Percentiles rank a stretch among this genome's conserved stretches.
These are phyloP conservation scores for Ceratocystis lukuohia DNA, from an alignment of 2,329 filamentous ascomycete genomes.

Conservation along the genomic window DNA sequence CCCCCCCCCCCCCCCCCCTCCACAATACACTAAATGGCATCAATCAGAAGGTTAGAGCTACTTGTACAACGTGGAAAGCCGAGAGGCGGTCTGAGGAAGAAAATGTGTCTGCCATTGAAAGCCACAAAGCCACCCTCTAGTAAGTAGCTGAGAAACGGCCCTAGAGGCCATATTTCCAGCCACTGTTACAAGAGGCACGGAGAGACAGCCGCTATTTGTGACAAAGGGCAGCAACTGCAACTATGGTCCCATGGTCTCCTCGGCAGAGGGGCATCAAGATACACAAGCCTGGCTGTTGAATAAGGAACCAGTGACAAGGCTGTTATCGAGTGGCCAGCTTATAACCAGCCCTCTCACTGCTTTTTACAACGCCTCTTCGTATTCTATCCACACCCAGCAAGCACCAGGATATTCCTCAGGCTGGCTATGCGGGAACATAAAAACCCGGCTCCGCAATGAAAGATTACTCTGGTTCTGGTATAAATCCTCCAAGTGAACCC, in stretches of 20 bases:
- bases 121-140: background rate
- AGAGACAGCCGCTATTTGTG: background rate
- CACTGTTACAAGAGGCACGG: background rate
- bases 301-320: background rate
- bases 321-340: too few relatives aligned
- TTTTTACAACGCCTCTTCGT: too few relatives aligned
- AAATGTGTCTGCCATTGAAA: background rate
- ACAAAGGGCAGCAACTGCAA: background rate
- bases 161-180: background rate
- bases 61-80: background rate
- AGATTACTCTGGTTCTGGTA: background rate
- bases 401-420: too few relatives aligned
- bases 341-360: too few relatives aligned
- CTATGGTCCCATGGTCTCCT: background rate
- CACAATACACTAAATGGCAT: background rate
- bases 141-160: background rate
- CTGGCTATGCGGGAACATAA: background rate
- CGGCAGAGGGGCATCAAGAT: background rate
- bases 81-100: slow-evolving; percentile 2
- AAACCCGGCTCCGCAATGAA: background rate
- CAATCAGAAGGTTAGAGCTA: background rate
- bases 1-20: too few relatives aligned
- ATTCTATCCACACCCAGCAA: too few relatives aligned
- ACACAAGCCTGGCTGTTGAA: background rate
- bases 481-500: background rate